Percentiles rank a stretch among this genome's conserved stretches.
Evolutionary conservation across 1,284 basidiomycete species (phyloP).

Genomic region (Fomitopsis palustris): DNA sequence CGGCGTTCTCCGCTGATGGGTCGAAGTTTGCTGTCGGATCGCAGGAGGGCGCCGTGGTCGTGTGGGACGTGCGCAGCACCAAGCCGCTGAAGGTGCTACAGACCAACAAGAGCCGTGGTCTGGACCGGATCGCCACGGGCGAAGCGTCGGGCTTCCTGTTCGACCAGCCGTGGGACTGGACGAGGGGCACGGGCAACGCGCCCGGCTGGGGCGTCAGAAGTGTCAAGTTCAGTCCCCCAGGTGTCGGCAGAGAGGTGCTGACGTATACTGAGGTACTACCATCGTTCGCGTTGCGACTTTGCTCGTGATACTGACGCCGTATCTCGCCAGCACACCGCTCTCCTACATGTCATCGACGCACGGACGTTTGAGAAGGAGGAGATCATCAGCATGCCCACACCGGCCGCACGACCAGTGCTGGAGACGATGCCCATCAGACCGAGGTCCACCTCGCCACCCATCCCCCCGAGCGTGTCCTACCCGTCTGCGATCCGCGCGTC

Average conservation of each 20-base stretch:
- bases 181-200: slow-evolving; percentile 44
- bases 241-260: slow-evolving; percentile 61
- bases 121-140: slow-evolving; percentile 34
- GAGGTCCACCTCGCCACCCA: slow-evolving; percentile 24
- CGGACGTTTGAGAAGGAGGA: slow-evolving; percentile 76
- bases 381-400: slow-evolving; percentile 57
- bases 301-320: not conserved
- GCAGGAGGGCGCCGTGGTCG: slow-evolving; percentile 80
- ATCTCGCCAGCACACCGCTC: slow-evolving; percentile 59
- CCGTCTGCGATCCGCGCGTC: slow-evolving; percentile 15
- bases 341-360: slow-evolving; percentile 76
- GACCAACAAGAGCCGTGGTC: slow-evolving; percentile 45
- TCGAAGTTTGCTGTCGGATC: slow-evolving; percentile 82
- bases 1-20: slow-evolving; percentile 78
- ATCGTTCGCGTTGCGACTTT: not conserved
- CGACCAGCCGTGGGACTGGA: slow-evolving; percentile 67
- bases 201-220: slow-evolving; percentile 77
- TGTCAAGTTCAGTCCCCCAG: slow-evolving; percentile 69
- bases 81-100: slow-evolving; percentile 67
- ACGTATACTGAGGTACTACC: slow-evolving; percentile 76
- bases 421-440: slow-evolving; percentile 20
- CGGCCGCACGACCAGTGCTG: slow-evolving; percentile 22
- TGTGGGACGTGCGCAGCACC: slow-evolving; percentile 75
- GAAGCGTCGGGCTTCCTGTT: slow-evolving; percentile 51
- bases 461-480: slow-evolving; percentile 13